phyloP scores from a whole-genome alignment of 345 rosid species.

The Erysimum cheiranthoides region DNA sequence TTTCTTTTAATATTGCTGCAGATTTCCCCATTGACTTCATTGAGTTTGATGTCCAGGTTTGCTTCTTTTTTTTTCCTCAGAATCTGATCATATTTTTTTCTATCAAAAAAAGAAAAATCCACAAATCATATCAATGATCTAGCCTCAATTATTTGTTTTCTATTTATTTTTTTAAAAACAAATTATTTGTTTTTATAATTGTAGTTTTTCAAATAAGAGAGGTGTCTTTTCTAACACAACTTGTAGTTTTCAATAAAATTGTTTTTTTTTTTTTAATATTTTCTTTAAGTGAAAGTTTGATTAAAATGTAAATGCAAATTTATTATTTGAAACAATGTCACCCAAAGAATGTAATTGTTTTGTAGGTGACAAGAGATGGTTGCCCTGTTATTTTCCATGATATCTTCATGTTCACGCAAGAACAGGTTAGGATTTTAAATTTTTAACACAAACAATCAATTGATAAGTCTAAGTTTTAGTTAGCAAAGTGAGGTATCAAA shows the following conservation, averaged over 20 bases:
- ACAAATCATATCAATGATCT: background rate
- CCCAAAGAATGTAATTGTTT: background rate
- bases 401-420: slow-evolving; percentile 56
- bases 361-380: slow-evolving; percentile 71
- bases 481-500: background rate
- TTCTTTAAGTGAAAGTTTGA: background rate
- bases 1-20: slow-evolving; percentile 66
- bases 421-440: slow-evolving; percentile 48
- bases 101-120: background rate
- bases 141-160: background rate
- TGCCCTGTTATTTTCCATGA: slow-evolving; percentile 77
- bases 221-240: too few relatives aligned
- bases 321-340: background rate
- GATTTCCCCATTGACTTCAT: slow-evolving; percentile 60
- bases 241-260: too few relatives aligned
- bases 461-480: background rate
- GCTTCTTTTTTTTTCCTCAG: background rate
- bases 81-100: slow-evolving; percentile 19
- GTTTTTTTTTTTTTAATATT: too few relatives aligned
- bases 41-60: slow-evolving; percentile 86
- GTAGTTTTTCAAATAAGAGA: too few relatives aligned
- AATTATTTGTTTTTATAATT: too few relatives aligned
- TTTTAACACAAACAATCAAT: background rate
- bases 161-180: too few relatives aligned
- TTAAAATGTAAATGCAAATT: background rate